phyloP scores from a whole-genome alignment of 768 basidiomycete genomes.

The Termitomyces titanicus region DNA sequence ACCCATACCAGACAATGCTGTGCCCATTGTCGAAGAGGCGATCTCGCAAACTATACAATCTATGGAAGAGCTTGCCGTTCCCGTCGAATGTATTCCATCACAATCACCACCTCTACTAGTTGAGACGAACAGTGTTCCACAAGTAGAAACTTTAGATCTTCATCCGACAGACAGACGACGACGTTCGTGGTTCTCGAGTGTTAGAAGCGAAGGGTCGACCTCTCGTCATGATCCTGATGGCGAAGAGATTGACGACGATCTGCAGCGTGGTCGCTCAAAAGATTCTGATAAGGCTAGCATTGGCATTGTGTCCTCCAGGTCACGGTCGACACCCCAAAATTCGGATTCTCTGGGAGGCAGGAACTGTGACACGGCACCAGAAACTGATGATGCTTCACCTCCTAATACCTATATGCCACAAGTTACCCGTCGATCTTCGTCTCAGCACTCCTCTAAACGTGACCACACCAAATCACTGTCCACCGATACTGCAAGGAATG shows the following conservation, averaged over 20 bases:
- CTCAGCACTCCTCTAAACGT: slow-evolving; percentile 41
- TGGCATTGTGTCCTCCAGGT: slow-evolving; percentile 19
- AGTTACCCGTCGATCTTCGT: slow-evolving; percentile 37
- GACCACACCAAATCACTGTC: slow-evolving; percentile 26
- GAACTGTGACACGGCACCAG: slow-evolving; percentile 14
- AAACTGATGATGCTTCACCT: slow-evolving; percentile 10
- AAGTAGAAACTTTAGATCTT: slow-evolving; percentile 13
- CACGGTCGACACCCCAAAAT: slow-evolving; percentile 31
- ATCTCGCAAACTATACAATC: slow-evolving; percentile 11
- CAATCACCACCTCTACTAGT: slow-evolving; percentile 4
- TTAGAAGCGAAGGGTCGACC: slow-evolving; percentile 34
- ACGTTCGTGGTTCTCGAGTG: slow-evolving; percentile 54
- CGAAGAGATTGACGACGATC: slow-evolving; percentile 21
- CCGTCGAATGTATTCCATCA: slow-evolving; percentile 4
- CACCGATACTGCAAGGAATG: slow-evolving; percentile 16
- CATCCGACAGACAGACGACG: slow-evolving; percentile 36
- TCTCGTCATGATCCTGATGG: slow-evolving; percentile 14
- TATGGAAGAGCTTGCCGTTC: slow-evolving; percentile 16
- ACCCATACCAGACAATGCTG: slow-evolving; percentile 24
- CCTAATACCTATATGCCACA: slow-evolving; percentile 11
- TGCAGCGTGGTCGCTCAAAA: slow-evolving; percentile 33
- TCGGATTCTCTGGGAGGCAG: slow-evolving; percentile 14
- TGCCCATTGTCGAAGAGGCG: slow-evolving; percentile 5
- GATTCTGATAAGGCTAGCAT: slow-evolving; percentile 24
- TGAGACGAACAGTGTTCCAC: slow-evolving; percentile 4